Percentiles rank a stretch among this genome's conserved stretches.
Conservation (phyloP, 495 filamentous ascomycete species). For the Neurospora sp. region DNA sequence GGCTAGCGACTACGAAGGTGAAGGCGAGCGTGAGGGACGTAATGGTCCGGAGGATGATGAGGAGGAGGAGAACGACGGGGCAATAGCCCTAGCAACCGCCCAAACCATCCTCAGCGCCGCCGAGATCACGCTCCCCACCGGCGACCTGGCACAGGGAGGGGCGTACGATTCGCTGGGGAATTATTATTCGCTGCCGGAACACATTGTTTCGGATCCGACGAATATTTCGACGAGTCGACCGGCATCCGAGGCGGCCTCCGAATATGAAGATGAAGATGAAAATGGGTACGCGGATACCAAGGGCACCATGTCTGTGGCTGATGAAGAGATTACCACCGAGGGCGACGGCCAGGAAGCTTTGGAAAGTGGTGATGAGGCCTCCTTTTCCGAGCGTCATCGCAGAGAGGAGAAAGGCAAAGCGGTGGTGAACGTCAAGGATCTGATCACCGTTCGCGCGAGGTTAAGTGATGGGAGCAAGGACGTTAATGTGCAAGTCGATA, state of each 20-base stretch:
- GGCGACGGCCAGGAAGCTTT: slow-evolving; percentile 23
- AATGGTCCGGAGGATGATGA: slow-evolving; percentile 5
- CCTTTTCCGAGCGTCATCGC: slow-evolving; percentile 32
- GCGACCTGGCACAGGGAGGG: slow-evolving; percentile 54
- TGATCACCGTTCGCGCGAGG: slow-evolving; percentile 52
- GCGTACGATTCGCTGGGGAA: slow-evolving; percentile 71
- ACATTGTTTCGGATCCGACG: slow-evolving; percentile 63
- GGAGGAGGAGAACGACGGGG: slow-evolving; percentile 16
- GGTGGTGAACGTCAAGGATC: slow-evolving; percentile 33
- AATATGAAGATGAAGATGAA: slow-evolving; percentile 9
- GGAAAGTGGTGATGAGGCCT: slow-evolving; percentile 37
- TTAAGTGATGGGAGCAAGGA: slow-evolving; percentile 65
- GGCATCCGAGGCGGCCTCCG: too few species aligned
- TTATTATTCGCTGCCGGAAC: slow-evolving; percentile 65
- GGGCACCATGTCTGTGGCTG: slow-evolving; percentile 25
- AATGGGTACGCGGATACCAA: slow-evolving; percentile 19
- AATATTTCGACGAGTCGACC: slow-evolving; percentile 45
- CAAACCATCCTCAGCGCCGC: slow-evolving; percentile 71
- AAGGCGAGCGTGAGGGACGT: slow-evolving; percentile 5
- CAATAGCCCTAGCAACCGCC: slow-evolving; percentile 50
- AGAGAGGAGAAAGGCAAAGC: slow-evolving; percentile 59
- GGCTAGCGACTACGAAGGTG: slow-evolving; percentile 13
- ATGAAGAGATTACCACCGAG: slow-evolving; percentile 29
- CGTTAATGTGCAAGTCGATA: slow-evolving; percentile 48
- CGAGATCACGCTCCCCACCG: slow-evolving; percentile 69